Evolutionary conservation across 73 alveolate species (phyloP).

Genomic region (Tetrahymena elliotti): DNA sequence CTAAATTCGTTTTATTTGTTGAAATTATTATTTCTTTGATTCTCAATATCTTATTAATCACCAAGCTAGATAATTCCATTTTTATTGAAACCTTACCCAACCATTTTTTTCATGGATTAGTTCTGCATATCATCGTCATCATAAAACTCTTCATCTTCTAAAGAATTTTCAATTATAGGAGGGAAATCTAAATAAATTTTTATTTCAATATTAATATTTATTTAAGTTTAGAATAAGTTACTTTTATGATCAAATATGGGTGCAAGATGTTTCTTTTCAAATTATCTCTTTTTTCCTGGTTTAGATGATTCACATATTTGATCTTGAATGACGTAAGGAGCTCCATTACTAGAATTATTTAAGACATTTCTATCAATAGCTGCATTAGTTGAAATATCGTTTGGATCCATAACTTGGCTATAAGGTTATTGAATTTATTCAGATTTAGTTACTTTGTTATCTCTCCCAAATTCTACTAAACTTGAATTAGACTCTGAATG

Average conservation of each 20-base stretch:
- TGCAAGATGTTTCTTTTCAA: background rate
- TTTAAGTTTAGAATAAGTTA: background rate
- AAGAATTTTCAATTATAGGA: background rate
- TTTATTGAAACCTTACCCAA: background rate
- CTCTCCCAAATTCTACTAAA: background rate
- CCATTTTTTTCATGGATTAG: background rate
- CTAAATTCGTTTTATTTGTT: background rate
- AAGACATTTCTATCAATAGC: background rate
- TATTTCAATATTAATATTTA: background rate
- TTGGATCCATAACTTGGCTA: background rate
- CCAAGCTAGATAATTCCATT: background rate
- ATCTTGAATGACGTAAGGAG: background rate
- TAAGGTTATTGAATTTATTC: background rate
- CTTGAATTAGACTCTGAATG: background rate
- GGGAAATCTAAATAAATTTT: background rate
- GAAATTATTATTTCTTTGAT: background rate
- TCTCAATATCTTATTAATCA: background rate
- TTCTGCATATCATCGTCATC: background rate
- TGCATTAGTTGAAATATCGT: background rate
- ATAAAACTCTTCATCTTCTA: background rate
- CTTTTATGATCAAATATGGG: background rate
- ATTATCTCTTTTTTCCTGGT: background rate
- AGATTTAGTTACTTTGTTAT: background rate
- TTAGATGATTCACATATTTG: background rate
- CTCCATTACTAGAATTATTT: background rate